phyloP scores from a whole-genome alignment of 2,329 filamentous ascomycete genomes.

The Periconia macrospinosa region DNA sequence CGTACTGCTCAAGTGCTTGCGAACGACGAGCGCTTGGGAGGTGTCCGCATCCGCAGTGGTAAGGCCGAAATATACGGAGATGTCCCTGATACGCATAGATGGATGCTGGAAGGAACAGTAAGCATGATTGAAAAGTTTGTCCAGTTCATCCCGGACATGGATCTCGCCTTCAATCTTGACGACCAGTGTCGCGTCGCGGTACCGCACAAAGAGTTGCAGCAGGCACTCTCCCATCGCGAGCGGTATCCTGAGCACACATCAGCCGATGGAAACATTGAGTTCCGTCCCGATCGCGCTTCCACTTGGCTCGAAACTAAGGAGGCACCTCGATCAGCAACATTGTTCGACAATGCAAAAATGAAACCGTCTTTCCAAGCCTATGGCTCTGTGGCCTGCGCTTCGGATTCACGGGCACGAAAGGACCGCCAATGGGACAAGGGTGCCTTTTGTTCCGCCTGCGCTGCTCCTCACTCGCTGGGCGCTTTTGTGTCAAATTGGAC shows the following conservation, averaged over 20 bases:
- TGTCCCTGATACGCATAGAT: constrained; percentile 58
- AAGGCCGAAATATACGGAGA: constrained; percentile 45
- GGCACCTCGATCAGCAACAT: constrained; percentile 26
- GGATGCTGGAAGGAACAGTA: constrained; percentile 60
- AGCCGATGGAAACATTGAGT: constrained; percentile 30
- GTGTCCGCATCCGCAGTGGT: constrained; percentile 58
- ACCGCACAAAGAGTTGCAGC: constrained; percentile 44
- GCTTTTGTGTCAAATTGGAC: constrained; percentile 70
- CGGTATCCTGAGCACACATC: constrained; percentile 23
- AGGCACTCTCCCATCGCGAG: constrained; percentile 28
- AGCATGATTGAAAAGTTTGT: constrained; percentile 55
- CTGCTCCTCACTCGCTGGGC: constrained; percentile 64
- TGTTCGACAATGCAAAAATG: constrained; percentile 39
- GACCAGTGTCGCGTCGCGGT: constrained; percentile 62
- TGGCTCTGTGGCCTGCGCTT: constrained; percentile 60
- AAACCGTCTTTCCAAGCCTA: constrained; percentile 46
- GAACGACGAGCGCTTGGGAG: constrained; percentile 59
- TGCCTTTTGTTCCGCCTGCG: constrained; percentile 66
- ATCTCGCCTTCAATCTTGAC: constrained; percentile 64
- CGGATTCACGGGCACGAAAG: constrained; percentile 61
- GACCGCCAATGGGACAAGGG: constrained; percentile 65
- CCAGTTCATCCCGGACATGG: constrained; percentile 63
- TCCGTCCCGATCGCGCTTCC: constrained; percentile 41
- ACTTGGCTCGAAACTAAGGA: constrained; percentile 39
- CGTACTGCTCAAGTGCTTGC: constrained; percentile 57